Conservation (phyloP, 2,329 filamentous ascomycete species). For the Pseudocercospora vitis region DNA sequence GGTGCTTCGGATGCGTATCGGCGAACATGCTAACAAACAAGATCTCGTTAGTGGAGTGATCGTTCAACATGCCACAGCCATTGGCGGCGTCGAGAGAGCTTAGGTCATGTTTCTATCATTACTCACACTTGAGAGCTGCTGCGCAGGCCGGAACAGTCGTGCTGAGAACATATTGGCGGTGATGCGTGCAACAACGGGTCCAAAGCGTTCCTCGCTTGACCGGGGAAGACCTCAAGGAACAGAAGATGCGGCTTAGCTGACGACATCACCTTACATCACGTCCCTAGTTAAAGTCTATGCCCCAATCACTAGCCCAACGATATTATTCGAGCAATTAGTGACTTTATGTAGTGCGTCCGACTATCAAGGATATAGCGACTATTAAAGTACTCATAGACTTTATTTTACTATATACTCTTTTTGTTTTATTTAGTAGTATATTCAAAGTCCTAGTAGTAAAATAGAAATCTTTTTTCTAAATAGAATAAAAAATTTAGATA, state of each 20-base stretch:
- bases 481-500: too few relatives aligned
- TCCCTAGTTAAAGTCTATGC: too few relatives aligned
- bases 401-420: too few relatives aligned
- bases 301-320: too few relatives aligned
- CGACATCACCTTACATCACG: too few relatives aligned
- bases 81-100: constrained; percentile 9
- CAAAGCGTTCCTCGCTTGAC: neutral
- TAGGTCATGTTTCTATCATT: constrained; percentile 11
- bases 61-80: constrained; percentile 1
- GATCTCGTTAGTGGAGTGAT: constrained; percentile 23
- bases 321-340: too few relatives aligned
- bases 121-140: constrained; percentile 40
- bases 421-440: too few relatives aligned
- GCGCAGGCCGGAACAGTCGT: constrained; percentile 29
- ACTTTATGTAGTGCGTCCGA: too few relatives aligned
- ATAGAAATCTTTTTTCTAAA: too few relatives aligned
- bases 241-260: constrained; percentile 8
- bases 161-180: constrained; percentile 28
- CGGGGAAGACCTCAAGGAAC: neutral
- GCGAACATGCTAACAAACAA: constrained; percentile 63
- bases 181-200: neutral
- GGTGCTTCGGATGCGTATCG: constrained; percentile 69
- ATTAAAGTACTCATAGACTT: too few relatives aligned
- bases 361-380: too few relatives aligned
- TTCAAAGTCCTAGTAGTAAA: too few relatives aligned